Conservation (phyloP, 2,329 filamentous ascomycete species). For the Colletotrichum tofieldiae region DNA sequence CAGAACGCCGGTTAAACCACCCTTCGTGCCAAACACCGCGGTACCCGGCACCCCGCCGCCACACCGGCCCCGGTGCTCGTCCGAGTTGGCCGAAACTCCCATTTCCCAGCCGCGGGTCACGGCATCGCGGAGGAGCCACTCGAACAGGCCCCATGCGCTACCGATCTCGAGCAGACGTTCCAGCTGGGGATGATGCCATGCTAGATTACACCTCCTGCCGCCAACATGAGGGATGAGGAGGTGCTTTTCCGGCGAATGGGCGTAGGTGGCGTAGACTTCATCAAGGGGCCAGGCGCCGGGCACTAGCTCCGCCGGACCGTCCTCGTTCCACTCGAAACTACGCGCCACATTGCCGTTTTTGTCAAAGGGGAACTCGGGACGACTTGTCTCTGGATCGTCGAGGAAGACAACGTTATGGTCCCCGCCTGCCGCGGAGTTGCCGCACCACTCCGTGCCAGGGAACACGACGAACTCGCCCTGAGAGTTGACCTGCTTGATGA, state of each 20-base stretch:
- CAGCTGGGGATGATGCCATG: constrained; percentile 55
- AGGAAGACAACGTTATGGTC: constrained; percentile 56
- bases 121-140: constrained; percentile 53
- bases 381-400: constrained; percentile 46
- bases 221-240: constrained; percentile 56
- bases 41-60: constrained; percentile 55
- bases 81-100: constrained; percentile 54
- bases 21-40: constrained; percentile 52
- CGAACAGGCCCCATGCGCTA: constrained; percentile 54
- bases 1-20: constrained; percentile 49
- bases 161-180: constrained; percentile 55
- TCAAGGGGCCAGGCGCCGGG: constrained; percentile 56
- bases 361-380: constrained; percentile 52
- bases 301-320: constrained; percentile 50
- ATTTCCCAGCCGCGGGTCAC: constrained; percentile 52
- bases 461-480: constrained; percentile 50
- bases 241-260: constrained; percentile 49
- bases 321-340: constrained; percentile 56
- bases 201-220: constrained; percentile 52
- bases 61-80: constrained; percentile 55
- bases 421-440: constrained; percentile 53
- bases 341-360: constrained; percentile 52
- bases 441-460: constrained; percentile 54
- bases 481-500: constrained; percentile 47
- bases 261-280: constrained; percentile 56